Evolutionary conservation across 345 rosid genomes (phyloP).

Genomic region (Murraya paniculata): DNA sequence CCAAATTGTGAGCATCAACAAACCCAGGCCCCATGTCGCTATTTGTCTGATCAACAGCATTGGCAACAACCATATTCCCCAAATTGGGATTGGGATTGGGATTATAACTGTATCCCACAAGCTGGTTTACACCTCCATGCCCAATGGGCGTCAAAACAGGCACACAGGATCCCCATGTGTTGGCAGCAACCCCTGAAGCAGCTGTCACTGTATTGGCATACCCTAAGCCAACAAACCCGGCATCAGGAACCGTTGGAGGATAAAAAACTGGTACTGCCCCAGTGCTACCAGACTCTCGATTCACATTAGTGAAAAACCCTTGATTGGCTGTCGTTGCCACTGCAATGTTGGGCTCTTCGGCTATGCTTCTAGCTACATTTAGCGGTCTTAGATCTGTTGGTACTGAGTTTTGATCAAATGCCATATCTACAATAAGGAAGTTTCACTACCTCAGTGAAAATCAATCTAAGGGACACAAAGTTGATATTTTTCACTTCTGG

Average conservation of each 20-base stretch:
- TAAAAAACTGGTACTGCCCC: slow-evolving; percentile 44
- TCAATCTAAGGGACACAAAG: slow-evolving; percentile 14
- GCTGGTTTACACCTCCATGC: slow-evolving; percentile 34
- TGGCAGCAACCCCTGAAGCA: slow-evolving; percentile 19
- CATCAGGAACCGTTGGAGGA: slow-evolving; percentile 38
- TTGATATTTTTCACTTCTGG: slow-evolving; percentile 21
- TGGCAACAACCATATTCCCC: slow-evolving; percentile 41
- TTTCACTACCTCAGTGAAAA: slow-evolving; percentile 5
- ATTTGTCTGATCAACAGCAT: slow-evolving; percentile 44
- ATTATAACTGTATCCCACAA: slow-evolving; percentile 34
- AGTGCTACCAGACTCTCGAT: slow-evolving; percentile 30
- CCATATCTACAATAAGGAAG: slow-evolving; percentile 36
- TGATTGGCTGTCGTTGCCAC: slow-evolving; percentile 25
- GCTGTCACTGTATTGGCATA: slow-evolving; percentile 34
- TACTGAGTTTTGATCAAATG: slow-evolving; percentile 52
- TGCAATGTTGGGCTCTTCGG: slow-evolving; percentile 53
- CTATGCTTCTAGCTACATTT: slow-evolving; percentile 30
- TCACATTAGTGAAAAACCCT: slow-evolving; percentile 28
- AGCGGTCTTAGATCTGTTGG: slow-evolving; percentile 48
- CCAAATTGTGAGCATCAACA: slow-evolving; percentile 31
- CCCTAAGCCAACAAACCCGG: slow-evolving; percentile 45
- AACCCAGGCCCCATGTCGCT: slow-evolving; percentile 33
- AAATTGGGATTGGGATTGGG: slow-evolving; percentile 33
- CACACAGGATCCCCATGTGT: slow-evolving; percentile 35
- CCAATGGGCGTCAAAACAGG: slow-evolving; percentile 30